Evolutionary conservation across 805 yeast genomes (phyloP), one percentile per base, ranked within the genome.

Genomic region (Cyberlindnera americana): DNA sequence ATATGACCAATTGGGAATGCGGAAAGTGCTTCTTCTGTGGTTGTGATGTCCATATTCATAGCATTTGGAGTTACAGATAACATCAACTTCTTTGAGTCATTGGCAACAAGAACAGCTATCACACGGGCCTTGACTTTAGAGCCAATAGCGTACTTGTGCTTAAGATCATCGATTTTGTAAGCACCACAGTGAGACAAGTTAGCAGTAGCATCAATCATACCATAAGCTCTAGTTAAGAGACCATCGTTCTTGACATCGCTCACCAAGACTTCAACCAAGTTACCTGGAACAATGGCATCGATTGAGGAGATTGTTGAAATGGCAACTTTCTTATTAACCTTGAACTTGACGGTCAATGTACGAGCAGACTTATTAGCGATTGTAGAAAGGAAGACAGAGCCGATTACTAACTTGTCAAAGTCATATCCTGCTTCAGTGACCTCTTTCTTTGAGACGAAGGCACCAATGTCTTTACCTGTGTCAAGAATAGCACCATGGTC

Each of bases 401-500:
- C 97, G 9, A 69, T 67, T 1, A 57, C 43, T 16, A 81, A 51
- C 1, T 51, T 34, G 15, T 64, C 70, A 7, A 65, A 44, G 10
- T 65, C 60, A 19, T 67, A 38, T 5, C 57, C 65, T 13, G 71
- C 67, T 26, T 58, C 54, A 27, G 61, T 59, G 36, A 83, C 62
- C 42, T 83, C 91, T 49, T 81, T 83, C 48, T 76, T 80, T 2
- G 95, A 73, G 34, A 90, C 67, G 61, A 91, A 90, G 1, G 95
- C 96, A 21, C 77, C 65, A 8, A 73, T 41, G 6, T 70, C 74
- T 36, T 72, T 57, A 24, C 97, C 97, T 28, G 83, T 60, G 50
- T 81, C 83, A 30, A 91, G 64, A 41, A 86, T 76, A 18, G 79
- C 74, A 64, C 99, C 99, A 59, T 88, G 96, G 59, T 93, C 99